A percentile compares a stretch with the other conserved stretches of the same genome.
phyloP scores from a whole-genome alignment of 495 filamentous ascomycete species.

The Penicillium salamii region DNA sequence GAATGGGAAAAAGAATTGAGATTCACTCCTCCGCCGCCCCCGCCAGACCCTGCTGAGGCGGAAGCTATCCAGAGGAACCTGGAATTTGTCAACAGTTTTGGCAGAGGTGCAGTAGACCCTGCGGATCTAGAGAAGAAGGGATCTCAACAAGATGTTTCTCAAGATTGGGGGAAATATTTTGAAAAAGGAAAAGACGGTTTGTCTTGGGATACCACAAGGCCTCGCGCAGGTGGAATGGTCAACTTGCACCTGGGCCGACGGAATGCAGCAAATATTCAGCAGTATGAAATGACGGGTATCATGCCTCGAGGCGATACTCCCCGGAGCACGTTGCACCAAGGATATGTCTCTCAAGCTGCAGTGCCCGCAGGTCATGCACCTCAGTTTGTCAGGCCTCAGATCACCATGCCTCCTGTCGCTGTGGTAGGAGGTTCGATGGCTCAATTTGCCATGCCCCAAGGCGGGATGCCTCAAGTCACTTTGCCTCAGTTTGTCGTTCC shows the following conservation, averaged over 20 bases:
- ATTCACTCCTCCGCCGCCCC: neutral
- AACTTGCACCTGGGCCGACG: conserved; percentile 11
- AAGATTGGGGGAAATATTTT: conserved; percentile 7
- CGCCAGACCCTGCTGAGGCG: neutral
- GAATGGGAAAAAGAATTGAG: conserved; percentile 13
- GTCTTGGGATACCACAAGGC: neutral
- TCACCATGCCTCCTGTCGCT: neutral
- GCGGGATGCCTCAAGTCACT: no score
- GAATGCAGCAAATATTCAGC: conserved; percentile 11
- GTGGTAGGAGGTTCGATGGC: no score
- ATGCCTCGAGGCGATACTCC: neutral
- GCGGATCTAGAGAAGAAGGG: neutral
- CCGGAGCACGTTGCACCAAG: neutral
- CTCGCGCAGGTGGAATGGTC: conserved; percentile 9
- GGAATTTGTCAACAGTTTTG: conserved; percentile 10
- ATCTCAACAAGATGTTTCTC: neutral
- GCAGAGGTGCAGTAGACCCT: neutral
- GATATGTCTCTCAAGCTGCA: neutral
- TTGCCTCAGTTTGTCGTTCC: no score
- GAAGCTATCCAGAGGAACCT: neutral
- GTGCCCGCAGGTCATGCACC: neutral
- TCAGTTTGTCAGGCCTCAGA: neutral
- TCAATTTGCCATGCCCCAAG: no score
- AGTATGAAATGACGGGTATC: neutral
- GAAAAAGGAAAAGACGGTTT: neutral